A percentile compares a stretch with the other conserved stretches of the same genome.
Evolutionary conservation across 306 rosid species (phyloP).

Genomic region (Trichosanthes truncata): DNA sequence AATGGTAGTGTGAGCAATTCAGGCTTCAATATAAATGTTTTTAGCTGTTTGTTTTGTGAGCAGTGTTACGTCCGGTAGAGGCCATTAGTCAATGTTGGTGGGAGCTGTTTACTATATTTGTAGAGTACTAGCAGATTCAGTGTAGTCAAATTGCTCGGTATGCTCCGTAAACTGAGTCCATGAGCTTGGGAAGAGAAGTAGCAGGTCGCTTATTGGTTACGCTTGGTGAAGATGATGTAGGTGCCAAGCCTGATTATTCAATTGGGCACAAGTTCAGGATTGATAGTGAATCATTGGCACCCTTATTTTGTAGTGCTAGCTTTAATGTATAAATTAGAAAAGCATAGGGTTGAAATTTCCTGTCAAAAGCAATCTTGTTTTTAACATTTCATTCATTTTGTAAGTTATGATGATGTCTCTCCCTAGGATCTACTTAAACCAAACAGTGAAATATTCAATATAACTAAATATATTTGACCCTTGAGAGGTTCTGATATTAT

Average conservation of each 20-base stretch:
- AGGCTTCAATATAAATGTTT: background rate
- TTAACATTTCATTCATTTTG: background rate
- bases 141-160: background rate
- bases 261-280: background rate
- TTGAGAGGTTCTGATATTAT: background rate
- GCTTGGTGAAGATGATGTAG: background rate
- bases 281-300: background rate
- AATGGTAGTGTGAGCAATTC: background rate
- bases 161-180: background rate
- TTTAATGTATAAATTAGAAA: background rate
- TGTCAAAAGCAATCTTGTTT: background rate
- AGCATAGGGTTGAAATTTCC: background rate
- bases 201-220: background rate
- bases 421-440: background rate
- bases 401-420: background rate
- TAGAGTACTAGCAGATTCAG: background rate
- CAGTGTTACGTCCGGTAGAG: background rate
- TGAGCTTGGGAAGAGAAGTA: background rate
- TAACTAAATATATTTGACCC: background rate
- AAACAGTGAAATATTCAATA: background rate
- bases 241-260: background rate
- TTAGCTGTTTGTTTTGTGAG: background rate
- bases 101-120: background rate
- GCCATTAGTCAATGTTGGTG: background rate
- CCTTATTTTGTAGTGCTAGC: background rate